Evolutionary conservation across 805 yeast species (phyloP).

Genomic region (Pichia occidentalis): DNA sequence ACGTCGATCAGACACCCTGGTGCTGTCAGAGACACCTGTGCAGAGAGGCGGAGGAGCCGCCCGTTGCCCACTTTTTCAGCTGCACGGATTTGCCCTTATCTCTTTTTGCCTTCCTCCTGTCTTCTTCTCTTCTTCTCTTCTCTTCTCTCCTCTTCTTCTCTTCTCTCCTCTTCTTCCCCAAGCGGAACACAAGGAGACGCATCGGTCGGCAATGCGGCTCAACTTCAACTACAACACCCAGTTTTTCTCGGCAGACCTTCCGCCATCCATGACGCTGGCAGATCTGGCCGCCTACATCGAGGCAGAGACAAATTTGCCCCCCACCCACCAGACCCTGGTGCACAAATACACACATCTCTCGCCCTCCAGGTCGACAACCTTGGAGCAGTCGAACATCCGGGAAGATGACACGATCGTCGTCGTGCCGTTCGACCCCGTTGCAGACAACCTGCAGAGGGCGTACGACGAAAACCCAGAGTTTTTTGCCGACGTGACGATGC

Average conservation of each 20-base stretch:
- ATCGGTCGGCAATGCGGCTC: conserved; percentile 9
- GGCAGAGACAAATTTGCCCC: conserved; percentile 11
- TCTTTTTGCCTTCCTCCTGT: no score
- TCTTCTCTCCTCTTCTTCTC: no score
- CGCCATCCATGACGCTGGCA: conserved; percentile 11
- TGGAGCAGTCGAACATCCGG: conserved; percentile 5
- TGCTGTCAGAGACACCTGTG: no score
- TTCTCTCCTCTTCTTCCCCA: neutral
- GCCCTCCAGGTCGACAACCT: conserved; percentile 8
- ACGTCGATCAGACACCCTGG: no score
- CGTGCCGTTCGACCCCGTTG: conserved; percentile 10
- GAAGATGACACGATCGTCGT: conserved; percentile 8
- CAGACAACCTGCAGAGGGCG: conserved; percentile 55
- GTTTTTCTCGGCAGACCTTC: conserved; percentile 9
- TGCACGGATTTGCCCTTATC: no score
- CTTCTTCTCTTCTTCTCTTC: no score
- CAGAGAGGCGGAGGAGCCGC: no score
- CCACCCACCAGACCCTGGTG: conserved; percentile 11
- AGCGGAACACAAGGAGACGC: no score
- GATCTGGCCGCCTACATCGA: conserved; percentile 11
- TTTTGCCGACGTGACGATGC: conserved; percentile 77
- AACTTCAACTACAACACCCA: conserved; percentile 6
- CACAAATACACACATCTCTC: conserved; percentile 8
- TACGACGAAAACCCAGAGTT: conserved; percentile 86
- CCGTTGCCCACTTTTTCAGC: no score